Evolutionary conservation across 345 rosid species (phyloP).

Genomic region (Nasturtium officinale): DNA sequence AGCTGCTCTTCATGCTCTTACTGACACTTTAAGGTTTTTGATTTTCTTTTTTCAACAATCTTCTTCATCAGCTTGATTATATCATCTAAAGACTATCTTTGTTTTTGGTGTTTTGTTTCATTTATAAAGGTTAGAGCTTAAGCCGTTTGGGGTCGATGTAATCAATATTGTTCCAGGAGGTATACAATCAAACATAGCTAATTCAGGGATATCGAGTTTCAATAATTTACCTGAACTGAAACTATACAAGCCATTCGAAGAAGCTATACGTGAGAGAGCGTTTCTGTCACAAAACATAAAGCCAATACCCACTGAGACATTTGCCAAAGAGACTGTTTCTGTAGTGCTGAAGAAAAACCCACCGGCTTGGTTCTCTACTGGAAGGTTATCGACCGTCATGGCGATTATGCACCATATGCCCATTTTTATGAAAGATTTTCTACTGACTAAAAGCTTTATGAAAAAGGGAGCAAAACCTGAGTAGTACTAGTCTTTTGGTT

Average conservation of each 20-base stretch:
- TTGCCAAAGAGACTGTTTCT: conserved; percentile 67
- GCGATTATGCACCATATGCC: conserved; percentile 74
- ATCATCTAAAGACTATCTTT: background rate
- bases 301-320: conserved; percentile 65
- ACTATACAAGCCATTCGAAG: conserved; percentile 68
- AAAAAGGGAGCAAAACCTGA: conserved; percentile 38
- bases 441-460: conserved; percentile 51
- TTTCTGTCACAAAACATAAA: conserved; percentile 53
- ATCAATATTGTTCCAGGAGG: conserved; percentile 83
- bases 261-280: conserved; percentile 59
- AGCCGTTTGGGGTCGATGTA: conserved; percentile 76
- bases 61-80: conserved; percentile 14
- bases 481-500: background rate
- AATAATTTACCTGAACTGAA: conserved; percentile 70
- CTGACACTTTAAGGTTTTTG: conserved; percentile 74
- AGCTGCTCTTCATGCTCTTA: conserved; percentile 84
- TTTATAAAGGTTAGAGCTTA: conserved; percentile 83
- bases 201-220: conserved; percentile 57
- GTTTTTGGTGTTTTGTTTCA: conserved; percentile 8
- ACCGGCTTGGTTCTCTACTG: conserved; percentile 77
- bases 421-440: conserved; percentile 58
- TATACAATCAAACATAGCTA: conserved; percentile 74
- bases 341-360: conserved; percentile 61
- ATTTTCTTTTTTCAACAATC: background rate
- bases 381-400: conserved; percentile 57